Evolutionary conservation across 192 early-diverging fungal species (phyloP).

Genomic region (Entomortierella beljakovae): DNA sequence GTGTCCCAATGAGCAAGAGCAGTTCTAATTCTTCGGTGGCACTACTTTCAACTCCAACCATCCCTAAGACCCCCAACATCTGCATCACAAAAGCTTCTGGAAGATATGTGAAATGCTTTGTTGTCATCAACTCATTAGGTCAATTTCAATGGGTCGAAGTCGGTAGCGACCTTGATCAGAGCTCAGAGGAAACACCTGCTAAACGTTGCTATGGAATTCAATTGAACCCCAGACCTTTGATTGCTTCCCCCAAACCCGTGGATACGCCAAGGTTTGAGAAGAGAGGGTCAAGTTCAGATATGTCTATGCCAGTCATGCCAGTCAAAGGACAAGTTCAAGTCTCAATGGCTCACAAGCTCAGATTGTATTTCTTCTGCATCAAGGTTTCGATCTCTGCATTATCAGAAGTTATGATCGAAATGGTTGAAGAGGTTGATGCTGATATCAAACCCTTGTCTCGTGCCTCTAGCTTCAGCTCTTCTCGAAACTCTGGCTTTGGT

Average conservation of each 20-base stretch:
- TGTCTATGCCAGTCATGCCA: background rate
- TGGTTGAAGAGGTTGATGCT: background rate
- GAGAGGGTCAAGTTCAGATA: background rate
- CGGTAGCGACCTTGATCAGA: background rate
- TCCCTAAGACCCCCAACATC: constrained; percentile 16
- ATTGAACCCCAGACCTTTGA: background rate
- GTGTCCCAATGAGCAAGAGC: constrained; percentile 10
- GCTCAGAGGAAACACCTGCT: background rate
- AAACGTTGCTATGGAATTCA: constrained; percentile 6
- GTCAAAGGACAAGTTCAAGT: constrained; percentile 12
- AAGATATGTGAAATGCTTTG: constrained; percentile 43
- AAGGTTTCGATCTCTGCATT: constrained; percentile 20
- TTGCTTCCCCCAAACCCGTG: background rate
- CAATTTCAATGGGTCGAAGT: constrained; percentile 48
- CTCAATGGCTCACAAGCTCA: constrained; percentile 37
- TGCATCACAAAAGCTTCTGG: constrained; percentile 30
- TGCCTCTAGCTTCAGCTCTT: background rate
- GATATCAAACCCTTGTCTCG: background rate
- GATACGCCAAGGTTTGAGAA: background rate
- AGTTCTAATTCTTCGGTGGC: constrained; percentile 4
- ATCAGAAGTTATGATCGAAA: constrained; percentile 18
- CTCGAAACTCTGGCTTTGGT: background rate
- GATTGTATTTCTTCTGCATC: constrained; percentile 49
- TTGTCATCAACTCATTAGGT: constrained; percentile 20
- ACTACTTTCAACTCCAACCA: background rate